Percentiles rank a stretch among this genome's conserved stretches.
These are phyloP conservation scores for Diaporthe capsici DNA, from an alignment of 2,329 filamentous ascomycete species.

Conservation along the genomic window DNA sequence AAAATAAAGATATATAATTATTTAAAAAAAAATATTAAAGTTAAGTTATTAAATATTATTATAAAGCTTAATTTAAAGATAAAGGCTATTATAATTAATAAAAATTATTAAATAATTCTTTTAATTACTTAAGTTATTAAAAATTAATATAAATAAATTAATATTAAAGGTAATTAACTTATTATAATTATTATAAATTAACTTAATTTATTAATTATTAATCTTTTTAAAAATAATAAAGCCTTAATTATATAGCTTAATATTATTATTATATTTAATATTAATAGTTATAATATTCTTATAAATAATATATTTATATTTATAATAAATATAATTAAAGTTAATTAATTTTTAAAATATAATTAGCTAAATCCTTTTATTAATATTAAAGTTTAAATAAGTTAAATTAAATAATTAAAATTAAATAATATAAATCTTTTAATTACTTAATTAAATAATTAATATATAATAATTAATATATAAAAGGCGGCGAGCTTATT, in stretches of 20 bases:
- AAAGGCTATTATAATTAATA: not conserved
- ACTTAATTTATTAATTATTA: not conserved
- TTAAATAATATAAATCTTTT: not conserved
- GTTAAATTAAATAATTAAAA: not conserved
- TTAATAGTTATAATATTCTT: not conserved
- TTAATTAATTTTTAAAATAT: not conserved
- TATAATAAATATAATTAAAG: not conserved
- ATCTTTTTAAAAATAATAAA: not conserved
- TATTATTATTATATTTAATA: not conserved
- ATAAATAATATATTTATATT: not conserved
- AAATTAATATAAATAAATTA: not conserved
- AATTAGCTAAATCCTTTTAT: not conserved
- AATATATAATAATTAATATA: not conserved
- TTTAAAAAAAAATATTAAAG: not conserved
- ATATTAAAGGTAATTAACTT: not conserved
- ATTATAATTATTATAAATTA: not conserved
- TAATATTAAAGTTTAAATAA: not conserved
- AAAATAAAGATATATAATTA: not conserved
- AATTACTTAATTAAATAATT: not conserved
- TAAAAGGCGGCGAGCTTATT: not conserved
- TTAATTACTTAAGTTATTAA: not conserved
- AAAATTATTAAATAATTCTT: not conserved
- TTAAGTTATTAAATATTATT: not conserved
- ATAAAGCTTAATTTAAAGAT: not conserved
- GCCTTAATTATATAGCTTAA: fast-evolving